phyloP scores from a whole-genome alignment of 1,284 basidiomycete species.

The Sanguinoderma infundibulare region DNA sequence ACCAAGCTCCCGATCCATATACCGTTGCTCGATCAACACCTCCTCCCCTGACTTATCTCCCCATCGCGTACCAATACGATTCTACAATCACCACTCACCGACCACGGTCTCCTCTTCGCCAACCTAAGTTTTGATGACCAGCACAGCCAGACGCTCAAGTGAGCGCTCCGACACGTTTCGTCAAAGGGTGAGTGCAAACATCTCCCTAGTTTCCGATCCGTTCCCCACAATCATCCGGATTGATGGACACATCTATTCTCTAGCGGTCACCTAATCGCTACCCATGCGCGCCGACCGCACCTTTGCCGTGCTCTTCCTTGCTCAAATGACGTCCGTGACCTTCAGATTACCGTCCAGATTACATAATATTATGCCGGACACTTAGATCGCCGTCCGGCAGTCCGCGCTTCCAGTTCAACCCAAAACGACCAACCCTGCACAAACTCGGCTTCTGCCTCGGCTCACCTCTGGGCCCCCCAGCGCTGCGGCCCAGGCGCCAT shows the following conservation, averaged over 20 bases:
- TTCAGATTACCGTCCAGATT: too few species aligned
- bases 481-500: neutral
- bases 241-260: too few species aligned
- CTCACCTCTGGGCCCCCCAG: neutral
- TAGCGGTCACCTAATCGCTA: too few species aligned
- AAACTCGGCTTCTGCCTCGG: neutral
- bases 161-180: neutral
- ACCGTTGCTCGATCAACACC: neutral
- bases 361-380: neutral
- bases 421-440: neutral
- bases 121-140: constrained; percentile 3
- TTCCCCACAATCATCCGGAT: too few species aligned
- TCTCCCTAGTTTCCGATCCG: too few species aligned
- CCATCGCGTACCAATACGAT: neutral
- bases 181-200: neutral
- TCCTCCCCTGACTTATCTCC: neutral
- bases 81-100: neutral
- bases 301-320: too few species aligned
- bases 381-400: neutral
- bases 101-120: neutral
- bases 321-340: neutral
- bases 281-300: too few species aligned
- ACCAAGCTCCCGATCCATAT: neutral
- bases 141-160: neutral
- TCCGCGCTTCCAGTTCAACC: neutral